Evolutionary conservation across 176 grass and related monocot genomes (phyloP), one percentile per base, ranked within the genome.

Genomic region (Oryza rufipogon): DNA sequence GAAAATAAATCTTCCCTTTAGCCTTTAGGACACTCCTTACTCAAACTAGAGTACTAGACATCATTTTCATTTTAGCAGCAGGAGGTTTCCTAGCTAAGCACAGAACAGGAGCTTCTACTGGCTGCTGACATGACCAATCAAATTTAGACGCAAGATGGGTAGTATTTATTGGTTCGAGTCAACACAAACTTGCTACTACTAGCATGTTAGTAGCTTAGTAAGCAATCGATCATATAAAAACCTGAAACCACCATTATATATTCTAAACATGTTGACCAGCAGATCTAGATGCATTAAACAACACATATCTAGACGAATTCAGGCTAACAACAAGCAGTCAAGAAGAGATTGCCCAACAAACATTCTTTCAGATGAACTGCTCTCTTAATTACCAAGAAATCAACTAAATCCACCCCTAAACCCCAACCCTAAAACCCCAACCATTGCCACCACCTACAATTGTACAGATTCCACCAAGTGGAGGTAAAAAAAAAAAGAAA

Each of bases 361-460:
- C 74, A 76, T 60, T 76, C 15, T 36, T 56, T 36, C 73, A n/a
- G 73, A 75, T 19, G 22, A 75, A 34, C 16, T 12, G 73, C 13
- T 11, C 46, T 54, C 28, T 60, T 60, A 38, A 17, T 76, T 76
- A 28, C 30, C 49, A 6, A 60, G 2, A 36, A 60, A 20, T 67
- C 6, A 8, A 73, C 26, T 11, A 51, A 73, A 73, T 15, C 7
- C 22, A 73, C 16, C 7, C 17, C 54, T 58, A 58, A 74, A 19
- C 23, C 14, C 14, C 56, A 61, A 22, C 6, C 3, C 45, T 14
- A 5, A 49, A 49, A 52, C 26, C 46, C 8, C 16, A 32, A 32
- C 0, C 72, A 9, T 66, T 19, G 42, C 71, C 22, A 63, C n/a
- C 58, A 22, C 58, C 58, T 61, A 61, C 47, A 49, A 15, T 13